Base-by-base conservation (phyloP, 306 rosid species). In the Alnus glutinosa region DNA sequence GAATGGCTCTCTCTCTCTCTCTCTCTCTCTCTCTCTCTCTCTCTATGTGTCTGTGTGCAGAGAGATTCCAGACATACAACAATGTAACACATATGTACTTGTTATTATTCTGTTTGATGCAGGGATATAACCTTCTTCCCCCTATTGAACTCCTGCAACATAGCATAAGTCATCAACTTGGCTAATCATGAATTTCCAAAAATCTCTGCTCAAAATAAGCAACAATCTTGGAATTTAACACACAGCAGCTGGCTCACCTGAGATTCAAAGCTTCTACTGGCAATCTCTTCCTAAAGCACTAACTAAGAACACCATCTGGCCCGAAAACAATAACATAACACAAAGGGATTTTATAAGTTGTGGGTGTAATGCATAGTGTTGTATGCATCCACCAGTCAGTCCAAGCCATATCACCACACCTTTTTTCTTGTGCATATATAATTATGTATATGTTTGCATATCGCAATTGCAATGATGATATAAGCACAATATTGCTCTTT, bases 211-310 rank as follows among this genome's bases (percentile, higher is more conserved):
- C 30, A 9, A 30, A 61, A 39, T 57, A 23, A 57, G 32, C 32
- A 19, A 57, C 36, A 58, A 30, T 61, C 67, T 23, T 23, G 28
- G 28, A 23, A 23, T 2, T 61, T 61, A 30, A 11, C 37, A 16
- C 3, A 12, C 68, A 28, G 3, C 68, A 62, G 12, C 7, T 61
- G 42, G 42, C 18, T 3, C 30, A 13, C 9, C 68, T 62, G 39
- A 62, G 8, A 30, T 62, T 32, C 16, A 30, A 11, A 62, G 9
- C 69, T 34, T 13, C 69, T 28, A 32, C 16, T 4, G 9, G 32
- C 69, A 62, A 62, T 62, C 69, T 62, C 69, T 9, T 44, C 32
- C 72, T 11, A 67, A 42, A 64, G 70, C 47, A 39, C 72, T n/a
- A 18, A 39, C 72, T 44, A 18, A 67, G 30, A 16, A 7, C 3